Conservation (phyloP, 2,329 filamentous ascomycete genomes). For the Sclerotinia borealis region DNA sequence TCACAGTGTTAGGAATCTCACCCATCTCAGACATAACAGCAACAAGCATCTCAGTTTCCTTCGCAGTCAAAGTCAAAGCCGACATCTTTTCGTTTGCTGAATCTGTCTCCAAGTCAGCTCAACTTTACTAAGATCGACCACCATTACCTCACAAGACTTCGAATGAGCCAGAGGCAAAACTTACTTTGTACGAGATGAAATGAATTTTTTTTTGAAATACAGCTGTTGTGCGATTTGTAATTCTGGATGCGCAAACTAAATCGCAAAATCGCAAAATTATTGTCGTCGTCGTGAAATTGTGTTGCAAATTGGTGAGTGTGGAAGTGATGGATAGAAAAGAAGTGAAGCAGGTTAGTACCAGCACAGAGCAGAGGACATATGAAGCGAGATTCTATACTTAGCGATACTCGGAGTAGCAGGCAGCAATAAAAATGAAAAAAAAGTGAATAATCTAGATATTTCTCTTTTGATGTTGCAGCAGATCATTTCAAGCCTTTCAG, state of each 20-base stretch:
- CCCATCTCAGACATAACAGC: conserved; percentile 17
- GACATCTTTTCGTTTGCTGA: not conserved
- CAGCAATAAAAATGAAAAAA: not conserved
- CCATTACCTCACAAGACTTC: not conserved
- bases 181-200: not conserved
- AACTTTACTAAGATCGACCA: not conserved
- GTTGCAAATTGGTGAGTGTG: not conserved
- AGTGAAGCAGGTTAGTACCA: not conserved
- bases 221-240: not conserved
- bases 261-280: not conserved
- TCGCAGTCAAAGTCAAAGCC: conserved; percentile 7
- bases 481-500: not conserved
- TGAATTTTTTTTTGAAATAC: not conserved
- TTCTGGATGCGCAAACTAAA: not conserved
- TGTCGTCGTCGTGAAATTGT: not conserved
- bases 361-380: not conserved
- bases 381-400: not conserved
- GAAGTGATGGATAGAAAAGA: not conserved
- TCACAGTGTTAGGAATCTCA: conserved; percentile 14
- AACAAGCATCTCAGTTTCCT: conserved; percentile 14
- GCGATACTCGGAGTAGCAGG: not conserved
- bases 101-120: not conserved
- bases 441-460: not conserved
- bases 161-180: no score
- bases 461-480: not conserved